Conservation (phyloP, 1,139 yeast species). For the Pichia sp. region DNA sequence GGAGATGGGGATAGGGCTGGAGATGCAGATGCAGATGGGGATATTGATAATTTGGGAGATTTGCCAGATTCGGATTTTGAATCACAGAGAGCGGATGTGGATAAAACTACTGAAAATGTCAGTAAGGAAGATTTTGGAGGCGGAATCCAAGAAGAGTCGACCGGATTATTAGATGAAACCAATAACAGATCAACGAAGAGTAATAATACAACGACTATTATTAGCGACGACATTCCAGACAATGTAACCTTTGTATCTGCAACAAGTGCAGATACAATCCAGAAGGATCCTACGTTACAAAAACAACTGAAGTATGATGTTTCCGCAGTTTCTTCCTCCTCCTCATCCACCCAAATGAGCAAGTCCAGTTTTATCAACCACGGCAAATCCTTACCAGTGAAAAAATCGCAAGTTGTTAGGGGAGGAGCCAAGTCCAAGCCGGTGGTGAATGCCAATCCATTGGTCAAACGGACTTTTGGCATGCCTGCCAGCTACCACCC, state of each 20-base stretch:
- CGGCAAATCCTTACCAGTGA: slow-evolving; percentile 51
- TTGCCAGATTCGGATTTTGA: slow-evolving; percentile 12
- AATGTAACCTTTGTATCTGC: slow-evolving; percentile 51
- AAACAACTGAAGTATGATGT: slow-evolving; percentile 38
- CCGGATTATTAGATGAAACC: not conserved
- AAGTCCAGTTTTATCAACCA: slow-evolving; percentile 47
- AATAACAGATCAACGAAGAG: not conserved
- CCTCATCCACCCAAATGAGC: slow-evolving; percentile 44
- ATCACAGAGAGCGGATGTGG: too few relatives aligned
- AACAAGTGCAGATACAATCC: slow-evolving; percentile 47
- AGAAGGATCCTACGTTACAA: slow-evolving; percentile 37
- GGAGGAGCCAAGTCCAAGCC: too few relatives aligned
- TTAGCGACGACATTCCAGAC: slow-evolving; percentile 18
- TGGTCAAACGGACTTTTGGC: slow-evolving; percentile 23
- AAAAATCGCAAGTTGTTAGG: slow-evolving; percentile 33
- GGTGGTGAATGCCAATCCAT: slow-evolving; percentile 8
- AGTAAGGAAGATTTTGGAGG: not conserved
- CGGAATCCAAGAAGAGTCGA: not conserved
- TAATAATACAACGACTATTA: not conserved
- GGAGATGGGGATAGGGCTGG: too few relatives aligned
- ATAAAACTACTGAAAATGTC: not conserved
- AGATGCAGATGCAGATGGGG: too few relatives aligned
- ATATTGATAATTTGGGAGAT: slow-evolving; percentile 4
- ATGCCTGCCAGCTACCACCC: slow-evolving; percentile 11
- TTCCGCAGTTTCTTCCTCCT: too few relatives aligned